Percentiles rank a stretch among this genome's conserved stretches.
Evolutionary conservation across 1,139 yeast species (phyloP).

Genomic region (Lodderomyces margitis): DNA sequence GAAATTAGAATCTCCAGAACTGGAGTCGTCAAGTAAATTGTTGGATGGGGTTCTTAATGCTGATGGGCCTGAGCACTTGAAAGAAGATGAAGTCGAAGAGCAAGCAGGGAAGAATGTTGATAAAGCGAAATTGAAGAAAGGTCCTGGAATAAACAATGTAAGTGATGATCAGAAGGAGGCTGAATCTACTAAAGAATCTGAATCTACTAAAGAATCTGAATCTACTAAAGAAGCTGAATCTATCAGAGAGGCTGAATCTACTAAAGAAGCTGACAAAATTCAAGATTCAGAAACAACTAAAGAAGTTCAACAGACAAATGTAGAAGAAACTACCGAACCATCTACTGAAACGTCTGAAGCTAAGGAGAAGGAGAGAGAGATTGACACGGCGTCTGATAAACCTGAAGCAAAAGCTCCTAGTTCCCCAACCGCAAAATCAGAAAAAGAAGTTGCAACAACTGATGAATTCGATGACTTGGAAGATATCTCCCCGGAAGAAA

Average conservation of each 20-base stretch:
- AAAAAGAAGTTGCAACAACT: slow-evolving; percentile 11
- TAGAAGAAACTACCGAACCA: slow-evolving; percentile 8
- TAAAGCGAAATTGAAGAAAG: slow-evolving; percentile 9
- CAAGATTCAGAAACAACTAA: slow-evolving; percentile 9
- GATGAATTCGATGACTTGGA: slow-evolving; percentile 30
- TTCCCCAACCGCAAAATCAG: background rate
- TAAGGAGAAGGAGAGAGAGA: background rate
- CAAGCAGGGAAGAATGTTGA: slow-evolving; percentile 6
- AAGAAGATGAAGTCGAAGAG: slow-evolving; percentile 7
- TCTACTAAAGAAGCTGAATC: background rate
- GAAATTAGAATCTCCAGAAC: background rate
- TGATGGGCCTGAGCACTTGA: slow-evolving; percentile 7
- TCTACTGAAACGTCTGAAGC: slow-evolving; percentile 2
- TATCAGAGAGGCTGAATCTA: slow-evolving; percentile 8
- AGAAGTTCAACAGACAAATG: slow-evolving; percentile 14
- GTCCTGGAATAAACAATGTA: too few relatives aligned
- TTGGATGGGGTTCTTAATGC: background rate
- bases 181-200: background rate
- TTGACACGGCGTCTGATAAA: background rate
- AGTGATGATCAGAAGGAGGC: too few relatives aligned
- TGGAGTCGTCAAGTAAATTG: background rate
- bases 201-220: background rate
- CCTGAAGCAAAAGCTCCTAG: slow-evolving; percentile 7
- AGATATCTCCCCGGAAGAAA: slow-evolving; percentile 45
- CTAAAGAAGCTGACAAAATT: too few relatives aligned